Percentiles rank a stretch among this genome's conserved stretches.
These are phyloP conservation scores for Amanita bisporigera DNA, from an alignment of 1,284 basidiomycete genomes.

Conservation along the genomic window DNA sequence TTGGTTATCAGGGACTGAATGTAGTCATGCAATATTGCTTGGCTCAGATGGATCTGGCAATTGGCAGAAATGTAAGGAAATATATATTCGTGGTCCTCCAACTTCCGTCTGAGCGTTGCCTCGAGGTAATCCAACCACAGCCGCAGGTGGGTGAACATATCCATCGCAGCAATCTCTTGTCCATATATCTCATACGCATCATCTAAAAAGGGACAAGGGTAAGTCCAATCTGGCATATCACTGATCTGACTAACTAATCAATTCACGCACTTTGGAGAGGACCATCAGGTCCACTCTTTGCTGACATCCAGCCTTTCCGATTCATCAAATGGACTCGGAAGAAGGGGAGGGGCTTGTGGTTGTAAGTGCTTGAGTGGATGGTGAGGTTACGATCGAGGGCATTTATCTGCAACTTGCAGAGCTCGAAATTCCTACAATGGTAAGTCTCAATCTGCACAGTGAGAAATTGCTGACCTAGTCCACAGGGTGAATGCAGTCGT, in stretches of 20 bases:
- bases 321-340: neutral
- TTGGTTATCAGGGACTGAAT: constrained; percentile 36
- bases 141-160: constrained; percentile 1
- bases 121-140: neutral
- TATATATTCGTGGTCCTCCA: neutral
- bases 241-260: neutral
- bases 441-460: neutral
- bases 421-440: neutral
- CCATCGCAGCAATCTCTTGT: neutral
- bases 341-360: too few species aligned
- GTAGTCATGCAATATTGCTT: constrained; percentile 32
- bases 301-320: neutral
- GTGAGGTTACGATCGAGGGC: neutral
- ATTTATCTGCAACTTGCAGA: neutral
- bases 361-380: too few species aligned
- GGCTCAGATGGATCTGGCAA: constrained; percentile 29
- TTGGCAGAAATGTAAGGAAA: constrained; percentile 28
- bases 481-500: constrained; percentile 5
- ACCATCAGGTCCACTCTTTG: neutral
- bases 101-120: neutral
- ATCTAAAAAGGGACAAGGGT: constrained; percentile 1
- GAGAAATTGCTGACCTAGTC: constrained; percentile 1
- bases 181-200: neutral
- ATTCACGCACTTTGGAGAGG: neutral
- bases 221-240: neutral